Evolutionary conservation across 495 filamentous ascomycete genomes (phyloP).

Genomic region (Trichocladium antarcticum): DNA sequence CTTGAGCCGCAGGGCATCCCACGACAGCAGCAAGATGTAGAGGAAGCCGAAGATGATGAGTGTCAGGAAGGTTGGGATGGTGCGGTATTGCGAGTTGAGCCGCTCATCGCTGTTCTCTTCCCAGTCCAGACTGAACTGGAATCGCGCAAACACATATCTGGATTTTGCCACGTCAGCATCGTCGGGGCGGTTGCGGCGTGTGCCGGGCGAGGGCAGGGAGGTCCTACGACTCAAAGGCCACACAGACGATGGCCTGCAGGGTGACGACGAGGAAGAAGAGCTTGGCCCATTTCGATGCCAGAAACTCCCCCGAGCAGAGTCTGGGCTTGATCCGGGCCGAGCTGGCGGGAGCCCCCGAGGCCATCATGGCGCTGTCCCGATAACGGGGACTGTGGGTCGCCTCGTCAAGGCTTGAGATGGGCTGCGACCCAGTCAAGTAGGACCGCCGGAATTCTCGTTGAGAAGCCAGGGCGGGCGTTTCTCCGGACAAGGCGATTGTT

Average conservation of each 20-base stretch:
- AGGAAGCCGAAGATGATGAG: constrained; percentile 97
- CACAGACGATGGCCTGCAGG: constrained; percentile 63
- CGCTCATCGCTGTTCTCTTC: constrained; percentile 10
- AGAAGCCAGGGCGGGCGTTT: constrained; percentile 29
- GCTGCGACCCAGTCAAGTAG: constrained; percentile 29
- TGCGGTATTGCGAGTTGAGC: constrained; percentile 44
- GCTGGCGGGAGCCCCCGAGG: constrained; percentile 12
- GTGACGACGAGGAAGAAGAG: constrained; percentile 63
- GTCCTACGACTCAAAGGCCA: constrained; percentile 83
- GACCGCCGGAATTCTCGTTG: constrained; percentile 31
- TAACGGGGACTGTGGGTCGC: constrained; percentile 19
- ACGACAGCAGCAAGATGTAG: constrained; percentile 79
- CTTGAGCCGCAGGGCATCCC: constrained; percentile 85
- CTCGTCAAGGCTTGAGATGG: constrained; percentile 28
- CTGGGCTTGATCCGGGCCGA: constrained; percentile 43
- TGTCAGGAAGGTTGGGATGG: constrained; percentile 80
- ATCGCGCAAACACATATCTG: constrained; percentile 64
- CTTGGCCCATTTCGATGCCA: constrained; percentile 81
- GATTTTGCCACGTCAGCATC: constrained; percentile 1
- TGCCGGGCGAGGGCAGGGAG: constrained; percentile 5
- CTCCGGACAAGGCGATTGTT: constrained; percentile 3
- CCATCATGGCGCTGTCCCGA: constrained; percentile 19
- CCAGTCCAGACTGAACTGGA: constrained; percentile 44
- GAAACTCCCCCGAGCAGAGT: constrained; percentile 62
- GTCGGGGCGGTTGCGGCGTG: background rate